phyloP scores from a whole-genome alignment of 371 early-diverging fungal species.

The Lichtheimia ramosa region DNA sequence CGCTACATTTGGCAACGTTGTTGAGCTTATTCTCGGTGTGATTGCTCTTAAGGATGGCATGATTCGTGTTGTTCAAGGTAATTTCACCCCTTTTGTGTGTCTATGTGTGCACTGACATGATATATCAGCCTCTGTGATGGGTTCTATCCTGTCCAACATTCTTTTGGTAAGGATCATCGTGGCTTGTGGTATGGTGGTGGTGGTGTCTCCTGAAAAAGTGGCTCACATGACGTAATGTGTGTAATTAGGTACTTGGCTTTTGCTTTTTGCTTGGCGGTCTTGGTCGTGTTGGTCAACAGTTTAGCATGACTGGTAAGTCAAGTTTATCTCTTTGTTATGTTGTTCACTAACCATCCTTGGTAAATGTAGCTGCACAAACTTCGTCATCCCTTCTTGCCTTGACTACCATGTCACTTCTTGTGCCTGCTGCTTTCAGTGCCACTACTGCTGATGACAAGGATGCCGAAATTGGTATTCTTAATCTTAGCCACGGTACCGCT shows the following conservation, averaged over 20 bases:
- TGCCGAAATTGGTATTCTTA: slow-evolving; percentile 43
- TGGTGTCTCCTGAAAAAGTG: slow-evolving; percentile 24
- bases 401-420: slow-evolving; percentile 71
- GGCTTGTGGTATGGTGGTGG: slow-evolving; percentile 19
- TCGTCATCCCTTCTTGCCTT: slow-evolving; percentile 76
- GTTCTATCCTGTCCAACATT: slow-evolving; percentile 48
- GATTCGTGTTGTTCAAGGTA: slow-evolving; percentile 80
- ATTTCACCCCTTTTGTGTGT: not conserved
- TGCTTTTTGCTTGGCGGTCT: slow-evolving; percentile 52
- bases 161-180: slow-evolving; percentile 27
- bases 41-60: slow-evolving; percentile 80
- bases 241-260: slow-evolving; percentile 20
- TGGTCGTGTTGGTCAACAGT: slow-evolving; percentile 40
- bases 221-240: slow-evolving; percentile 18
- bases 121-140: slow-evolving; percentile 37
- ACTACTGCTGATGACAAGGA: slow-evolving; percentile 32
- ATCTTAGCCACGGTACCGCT: slow-evolving; percentile 72
- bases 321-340: slow-evolving; percentile 5
- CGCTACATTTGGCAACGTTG: slow-evolving; percentile 69
- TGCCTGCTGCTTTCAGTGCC: slow-evolving; percentile 80
- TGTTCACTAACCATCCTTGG: slow-evolving; percentile 16
- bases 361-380: slow-evolving; percentile 65
- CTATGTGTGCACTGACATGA: slow-evolving; percentile 6
- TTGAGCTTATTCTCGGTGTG: slow-evolving; percentile 82
- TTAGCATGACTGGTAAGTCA: slow-evolving; percentile 49